phyloP scores from a whole-genome alignment of 768 basidiomycete genomes.

The Terana coerulea region DNA sequence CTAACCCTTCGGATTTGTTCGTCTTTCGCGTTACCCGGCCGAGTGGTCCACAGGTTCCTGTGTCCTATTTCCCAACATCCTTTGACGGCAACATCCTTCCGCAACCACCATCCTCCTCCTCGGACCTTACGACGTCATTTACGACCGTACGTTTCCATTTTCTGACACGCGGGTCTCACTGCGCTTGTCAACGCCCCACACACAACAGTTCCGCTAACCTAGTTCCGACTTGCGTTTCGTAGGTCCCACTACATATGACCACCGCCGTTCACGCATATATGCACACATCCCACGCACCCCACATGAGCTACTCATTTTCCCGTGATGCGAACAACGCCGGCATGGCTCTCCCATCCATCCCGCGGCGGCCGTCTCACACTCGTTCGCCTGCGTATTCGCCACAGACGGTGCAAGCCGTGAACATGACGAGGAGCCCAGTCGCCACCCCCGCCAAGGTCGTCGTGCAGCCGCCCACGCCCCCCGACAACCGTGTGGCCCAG shows the following conservation, averaged over 20 bases:
- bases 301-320: conserved; percentile 22
- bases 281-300: conserved; percentile 13
- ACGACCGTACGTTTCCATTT: conserved; percentile 11
- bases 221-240: neutral
- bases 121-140: conserved; percentile 13
- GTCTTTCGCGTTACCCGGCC: neutral
- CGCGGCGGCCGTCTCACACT: conserved; percentile 41
- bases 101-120: neutral
- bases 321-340: conserved; percentile 50
- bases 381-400: conserved; percentile 15
- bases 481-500: conserved; percentile 5
- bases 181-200: conserved; percentile 6
- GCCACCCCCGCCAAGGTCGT: conserved; percentile 19
- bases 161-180: conserved; percentile 11
- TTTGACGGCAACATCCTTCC: neutral
- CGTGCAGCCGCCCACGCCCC: conserved; percentile 25
- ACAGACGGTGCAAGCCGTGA: conserved; percentile 14
- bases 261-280: conserved; percentile 11
- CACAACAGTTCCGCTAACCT: conserved; percentile 7
- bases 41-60: neutral
- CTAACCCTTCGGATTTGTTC: neutral
- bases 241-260: conserved; percentile 10
- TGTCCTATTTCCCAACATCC: neutral
- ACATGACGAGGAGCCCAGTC: conserved; percentile 8
- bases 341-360: conserved; percentile 58